Evolutionary conservation across 495 filamentous ascomycete genomes (phyloP), one percentile per base, ranked within the genome.

Genomic region (Xanthoparmelia taractica): DNA sequence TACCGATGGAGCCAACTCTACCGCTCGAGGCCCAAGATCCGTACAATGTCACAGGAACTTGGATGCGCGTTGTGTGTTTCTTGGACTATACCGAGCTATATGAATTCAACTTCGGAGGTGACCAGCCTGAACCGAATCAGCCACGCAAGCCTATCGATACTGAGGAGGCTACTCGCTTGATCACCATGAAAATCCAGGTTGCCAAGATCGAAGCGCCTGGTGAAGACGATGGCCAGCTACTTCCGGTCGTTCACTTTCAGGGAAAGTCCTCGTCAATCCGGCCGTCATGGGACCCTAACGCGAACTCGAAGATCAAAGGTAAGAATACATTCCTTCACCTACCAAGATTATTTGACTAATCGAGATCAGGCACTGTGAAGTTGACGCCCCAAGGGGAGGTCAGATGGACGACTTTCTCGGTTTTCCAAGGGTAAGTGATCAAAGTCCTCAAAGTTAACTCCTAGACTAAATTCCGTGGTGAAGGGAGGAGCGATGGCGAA

Each of bases 351-450:
- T 38, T n/a, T 3, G 12, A 4, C 52, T 58, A 58, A 68, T 37
- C 34, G 47, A 37, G 43, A 63, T 41, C 62, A 80, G 84, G 84
- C 0, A 74, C 72, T 11, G 84, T 83, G 6, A 72, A 79, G 23
- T 68, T 83, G 58, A 89, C 85, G 8, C 77, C 74, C 10, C 77
- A 86, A 61, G 84, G 84, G 17, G 85, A 88, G 65, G 81, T 89
- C 20, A 75, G 84, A 34, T 89, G 86, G 86, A 87, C 83, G 10
- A 82, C 80, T 0, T 81, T 80, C 59, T 85, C 83, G 4, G 76
- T 87, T 25, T 86, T 85, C 60, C 70, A 78, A 57, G 84, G 61
- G 61, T 63, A 48, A 59, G 56, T 50, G 3, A 20, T 33, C 25
- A 4, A 18, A 20, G 25, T 7, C n/a, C 1, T n/a, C 29, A 79